phyloP scores from a whole-genome alignment of 73 alveolate species.

The Paraurostyla sp. region DNA sequence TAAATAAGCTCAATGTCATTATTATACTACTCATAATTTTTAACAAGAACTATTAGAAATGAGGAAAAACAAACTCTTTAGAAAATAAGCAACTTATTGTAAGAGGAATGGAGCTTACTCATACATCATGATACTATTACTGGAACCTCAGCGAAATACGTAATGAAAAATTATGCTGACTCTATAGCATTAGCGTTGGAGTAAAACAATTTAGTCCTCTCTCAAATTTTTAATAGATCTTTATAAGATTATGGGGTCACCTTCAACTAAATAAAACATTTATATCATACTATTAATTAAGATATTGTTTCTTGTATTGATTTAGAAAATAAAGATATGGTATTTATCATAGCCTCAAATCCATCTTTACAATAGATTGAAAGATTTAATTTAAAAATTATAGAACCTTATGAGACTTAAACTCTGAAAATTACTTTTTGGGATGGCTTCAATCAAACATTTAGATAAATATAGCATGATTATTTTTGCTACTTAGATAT shows the following conservation, averaged over 20 bases:
- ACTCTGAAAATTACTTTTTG: too few species aligned
- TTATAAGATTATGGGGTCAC: too few species aligned
- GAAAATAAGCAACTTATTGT: not conserved
- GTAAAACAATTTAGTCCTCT: not conserved
- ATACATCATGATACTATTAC: conserved; percentile 95
- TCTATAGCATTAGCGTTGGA: not conserved
- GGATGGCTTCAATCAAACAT: too few species aligned
- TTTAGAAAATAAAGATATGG: not conserved
- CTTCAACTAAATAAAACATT: not conserved
- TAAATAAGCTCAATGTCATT: not conserved
- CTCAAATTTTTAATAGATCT: not conserved
- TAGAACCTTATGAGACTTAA: not conserved
- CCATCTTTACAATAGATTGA: not conserved
- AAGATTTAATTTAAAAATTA: not conserved
- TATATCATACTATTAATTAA: not conserved
- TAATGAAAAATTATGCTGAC: conserved; percentile 76
- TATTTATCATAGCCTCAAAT: not conserved
- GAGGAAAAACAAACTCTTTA: not conserved
- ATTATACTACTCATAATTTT: not conserved
- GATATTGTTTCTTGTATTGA: too few species aligned
- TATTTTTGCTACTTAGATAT: too few species aligned
- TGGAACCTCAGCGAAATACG: conserved; percentile 87
- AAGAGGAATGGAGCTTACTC: conserved; percentile 53
- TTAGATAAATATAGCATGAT: too few species aligned
- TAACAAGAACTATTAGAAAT: not conserved